Evolutionary conservation across 129 eudicot genomes (phyloP), one percentile per base, ranked within the genome.

Genomic region (Ambrosia trifida): DNA sequence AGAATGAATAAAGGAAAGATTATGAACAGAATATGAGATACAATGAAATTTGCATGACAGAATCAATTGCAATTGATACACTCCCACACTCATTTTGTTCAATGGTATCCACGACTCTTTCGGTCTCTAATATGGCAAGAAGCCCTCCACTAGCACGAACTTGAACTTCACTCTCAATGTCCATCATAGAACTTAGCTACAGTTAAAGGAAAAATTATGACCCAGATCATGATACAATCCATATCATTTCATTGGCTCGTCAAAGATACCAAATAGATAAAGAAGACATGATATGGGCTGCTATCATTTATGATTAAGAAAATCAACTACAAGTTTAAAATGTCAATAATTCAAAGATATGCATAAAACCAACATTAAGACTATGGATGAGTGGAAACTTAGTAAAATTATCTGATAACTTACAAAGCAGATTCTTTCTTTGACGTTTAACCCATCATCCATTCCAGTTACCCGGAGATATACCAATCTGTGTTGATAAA

Each of bases 101-200:
- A 79, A 84, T 84, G 59, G 96, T 83, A 79, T 95, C 96, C 76
- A 95, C 81, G 12, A 88, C 82, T 74, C 94, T 84, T 80, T 90
- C 99, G 57, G 75, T 90, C 86, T 95, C 99, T 78, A 90, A 68
- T 68, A 95, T 84, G 66, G 97, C 99, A 40, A 95, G 91, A 86
- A 95, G 99, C 47, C 99, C 97, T 72, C 99, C 99, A 79, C 96
- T 84, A 20, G 85, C 96, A 81, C 97, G 96, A 73, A 95, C 97
- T 89, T 95, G 99, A 77, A 95, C 88, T 47, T 95, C 99, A 88
- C 99, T 95, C 78, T 78, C 87, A 24, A 83, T 66, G 52, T 95
- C 98, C 96, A 93, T 89, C 98, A 89, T 85, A 58, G 98, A 89
- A 77, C 88, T 89, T 56, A 93, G 90, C 98, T 93, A 71, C 79